Conservation (phyloP, 2,329 filamentous ascomycete species). For the Magnaporthiopsis incrustans region DNA sequence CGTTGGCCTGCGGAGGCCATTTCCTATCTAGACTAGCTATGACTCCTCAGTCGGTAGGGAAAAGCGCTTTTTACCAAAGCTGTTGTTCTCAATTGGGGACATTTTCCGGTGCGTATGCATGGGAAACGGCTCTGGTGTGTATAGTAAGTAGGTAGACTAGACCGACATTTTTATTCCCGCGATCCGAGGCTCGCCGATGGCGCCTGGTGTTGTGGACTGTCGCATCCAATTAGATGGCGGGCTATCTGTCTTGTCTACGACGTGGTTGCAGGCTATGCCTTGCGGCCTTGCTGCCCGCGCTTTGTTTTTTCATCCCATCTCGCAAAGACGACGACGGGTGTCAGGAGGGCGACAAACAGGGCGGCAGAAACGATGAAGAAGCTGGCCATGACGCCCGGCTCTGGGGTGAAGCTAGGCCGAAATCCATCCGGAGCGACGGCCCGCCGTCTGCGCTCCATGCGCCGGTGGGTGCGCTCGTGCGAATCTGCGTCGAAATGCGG, state of each 20-base stretch:
- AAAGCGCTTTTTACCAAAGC: background rate
- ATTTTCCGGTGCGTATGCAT: background rate
- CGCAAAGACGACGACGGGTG: conserved; percentile 33
- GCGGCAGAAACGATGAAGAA: conserved; percentile 45
- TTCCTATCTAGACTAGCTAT: background rate
- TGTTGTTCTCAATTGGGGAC: background rate
- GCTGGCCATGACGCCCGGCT: conserved; percentile 30
- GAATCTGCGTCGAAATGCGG: conserved; percentile 70
- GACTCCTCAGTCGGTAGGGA: background rate
- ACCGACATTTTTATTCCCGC: background rate
- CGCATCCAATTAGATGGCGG: background rate
- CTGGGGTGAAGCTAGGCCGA: conserved; percentile 27
- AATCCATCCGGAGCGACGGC: conserved; percentile 20
- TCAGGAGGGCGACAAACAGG: conserved; percentile 35
- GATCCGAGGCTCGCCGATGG: background rate
- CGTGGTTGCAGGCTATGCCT: conserved; percentile 13
- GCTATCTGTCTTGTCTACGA: background rate
- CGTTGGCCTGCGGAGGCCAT: background rate
- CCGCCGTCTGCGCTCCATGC: conserved; percentile 42
- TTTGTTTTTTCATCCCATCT: conserved; percentile 19
- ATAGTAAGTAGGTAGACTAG: conserved; percentile 4
- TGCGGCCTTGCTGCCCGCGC: conserved; percentile 14
- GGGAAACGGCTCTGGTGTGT: background rate
- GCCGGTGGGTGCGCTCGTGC: conserved; percentile 67
- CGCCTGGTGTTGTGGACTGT: background rate